A percentile compares a stretch with the other conserved stretches of the same genome.
phyloP scores from a whole-genome alignment of 768 basidiomycete species.

The Cyathus striatus region DNA sequence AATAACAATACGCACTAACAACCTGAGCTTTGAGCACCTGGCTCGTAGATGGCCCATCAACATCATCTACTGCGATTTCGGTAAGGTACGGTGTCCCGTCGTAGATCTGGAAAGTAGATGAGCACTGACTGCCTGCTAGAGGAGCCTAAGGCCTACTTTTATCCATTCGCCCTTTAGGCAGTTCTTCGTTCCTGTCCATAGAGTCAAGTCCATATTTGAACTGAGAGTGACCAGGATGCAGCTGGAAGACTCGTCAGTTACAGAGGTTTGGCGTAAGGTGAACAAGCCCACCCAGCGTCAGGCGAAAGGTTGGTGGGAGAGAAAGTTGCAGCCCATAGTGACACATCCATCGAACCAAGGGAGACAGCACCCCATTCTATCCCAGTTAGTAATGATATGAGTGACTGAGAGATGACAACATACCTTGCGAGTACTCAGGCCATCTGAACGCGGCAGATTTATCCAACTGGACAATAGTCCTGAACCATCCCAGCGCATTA shows the following conservation, averaged over 20 bases:
- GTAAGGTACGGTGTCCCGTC: slow-evolving; percentile 52
- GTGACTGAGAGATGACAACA: background rate
- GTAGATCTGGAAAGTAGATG: slow-evolving; percentile 18
- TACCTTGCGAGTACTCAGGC: slow-evolving; percentile 49
- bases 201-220: slow-evolving; percentile 69
- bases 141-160: slow-evolving; percentile 17
- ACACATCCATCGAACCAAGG: slow-evolving; percentile 70
- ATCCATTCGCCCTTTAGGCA: slow-evolving; percentile 70
- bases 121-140: background rate
- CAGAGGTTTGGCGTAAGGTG: background rate
- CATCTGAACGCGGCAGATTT: slow-evolving; percentile 33
- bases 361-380: slow-evolving; percentile 66
- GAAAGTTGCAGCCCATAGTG: slow-evolving; percentile 47
- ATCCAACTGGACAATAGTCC: slow-evolving; percentile 66
- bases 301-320: slow-evolving; percentile 67
- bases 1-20: slow-evolving; percentile 33
- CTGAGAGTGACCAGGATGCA: slow-evolving; percentile 65
- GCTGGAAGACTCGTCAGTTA: slow-evolving; percentile 25
- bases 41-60: background rate
- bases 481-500: slow-evolving; percentile 57
- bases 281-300: slow-evolving; percentile 47
- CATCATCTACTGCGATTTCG: slow-evolving; percentile 11
- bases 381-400: background rate
- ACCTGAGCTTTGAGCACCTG: slow-evolving; percentile 46
- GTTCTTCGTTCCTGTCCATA: slow-evolving; percentile 67